phyloP scores from a whole-genome alignment of 1,284 basidiomycete species.

The Tylopilus orsonianus region DNA sequence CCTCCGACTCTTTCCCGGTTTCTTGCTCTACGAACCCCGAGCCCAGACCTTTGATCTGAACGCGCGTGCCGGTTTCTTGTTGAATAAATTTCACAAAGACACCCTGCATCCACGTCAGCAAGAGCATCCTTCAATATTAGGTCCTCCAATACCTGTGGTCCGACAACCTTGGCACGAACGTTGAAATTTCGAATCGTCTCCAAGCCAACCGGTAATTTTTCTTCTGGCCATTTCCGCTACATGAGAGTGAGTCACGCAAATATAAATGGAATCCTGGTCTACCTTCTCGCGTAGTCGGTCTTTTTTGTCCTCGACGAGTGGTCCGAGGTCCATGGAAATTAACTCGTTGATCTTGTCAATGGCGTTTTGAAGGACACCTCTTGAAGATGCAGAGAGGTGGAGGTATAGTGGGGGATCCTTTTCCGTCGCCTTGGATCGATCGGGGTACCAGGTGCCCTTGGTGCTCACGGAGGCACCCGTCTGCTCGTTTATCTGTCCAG shows the following conservation, averaged over 20 bases:
- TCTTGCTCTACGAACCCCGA: slow-evolving; percentile 96
- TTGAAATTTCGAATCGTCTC: slow-evolving; percentile 96
- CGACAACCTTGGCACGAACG: slow-evolving; percentile 95
- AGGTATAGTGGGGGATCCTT: slow-evolving; percentile 94
- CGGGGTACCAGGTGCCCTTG: slow-evolving; percentile 93
- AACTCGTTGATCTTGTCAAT: slow-evolving; percentile 85
- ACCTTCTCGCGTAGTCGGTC: slow-evolving; percentile 64
- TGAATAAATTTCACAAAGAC: slow-evolving; percentile 99
- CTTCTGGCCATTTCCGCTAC: slow-evolving; percentile 93
- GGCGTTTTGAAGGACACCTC: slow-evolving; percentile 79
- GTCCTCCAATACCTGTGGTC: slow-evolving; percentile 71
- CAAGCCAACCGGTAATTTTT: slow-evolving; percentile 85
- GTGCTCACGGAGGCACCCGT: slow-evolving; percentile 90
- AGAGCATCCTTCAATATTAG: not conserved
- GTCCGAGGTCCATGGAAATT: slow-evolving; percentile 82
- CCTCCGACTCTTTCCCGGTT: slow-evolving; percentile 86
- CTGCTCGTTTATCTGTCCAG: slow-evolving; percentile 76
- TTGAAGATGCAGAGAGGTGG: slow-evolving; percentile 84
- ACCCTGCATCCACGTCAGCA: slow-evolving; percentile 47
- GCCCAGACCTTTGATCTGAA: slow-evolving; percentile 97
- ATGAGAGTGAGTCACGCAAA: slow-evolving; percentile 5
- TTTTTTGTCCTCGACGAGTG: slow-evolving; percentile 84
- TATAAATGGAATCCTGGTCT: not conserved
- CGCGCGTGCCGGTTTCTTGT: slow-evolving; percentile 91
- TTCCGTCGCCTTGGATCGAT: slow-evolving; percentile 84